phyloP scores from a whole-genome alignment of 805 yeast species.

The Kazachstania taianensis region DNA sequence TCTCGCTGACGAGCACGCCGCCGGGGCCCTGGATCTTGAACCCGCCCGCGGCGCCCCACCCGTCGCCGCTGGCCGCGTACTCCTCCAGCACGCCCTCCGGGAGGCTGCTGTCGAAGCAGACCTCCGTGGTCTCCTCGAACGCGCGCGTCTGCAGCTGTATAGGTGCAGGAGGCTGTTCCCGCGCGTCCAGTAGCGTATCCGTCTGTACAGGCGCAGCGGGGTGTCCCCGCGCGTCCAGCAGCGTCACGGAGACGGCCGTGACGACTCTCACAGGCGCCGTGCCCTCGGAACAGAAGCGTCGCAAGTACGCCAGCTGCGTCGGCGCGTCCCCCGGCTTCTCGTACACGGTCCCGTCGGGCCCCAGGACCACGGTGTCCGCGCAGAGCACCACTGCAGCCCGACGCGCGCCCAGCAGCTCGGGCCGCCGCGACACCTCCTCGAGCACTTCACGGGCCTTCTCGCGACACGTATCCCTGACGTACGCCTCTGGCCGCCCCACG shows the following conservation, averaged over 20 bases:
- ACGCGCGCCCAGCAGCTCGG: conserved; percentile 4
- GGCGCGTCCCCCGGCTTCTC: conserved; percentile 68
- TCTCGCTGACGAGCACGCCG: conserved; percentile 46
- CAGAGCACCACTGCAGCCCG: conserved; percentile 34
- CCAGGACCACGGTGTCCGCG: conserved; percentile 71
- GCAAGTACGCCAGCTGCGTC: conserved; percentile 42
- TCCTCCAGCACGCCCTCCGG: conserved; percentile 46
- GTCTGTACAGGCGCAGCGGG: background rate
- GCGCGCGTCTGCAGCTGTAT: conserved; percentile 10
- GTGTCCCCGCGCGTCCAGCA: too few species aligned
- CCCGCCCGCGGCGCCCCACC: conserved; percentile 82
- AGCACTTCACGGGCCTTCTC: conserved; percentile 60
- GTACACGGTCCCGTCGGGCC: conserved; percentile 46
- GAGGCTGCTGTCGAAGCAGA: conserved; percentile 34
- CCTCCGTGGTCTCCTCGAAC: conserved; percentile 33
- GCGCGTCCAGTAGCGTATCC: background rate
- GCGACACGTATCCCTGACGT: conserved; percentile 61
- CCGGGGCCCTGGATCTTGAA: conserved; percentile 74
- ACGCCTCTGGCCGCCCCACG: conserved; percentile 26
- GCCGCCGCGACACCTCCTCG: conserved; percentile 23
- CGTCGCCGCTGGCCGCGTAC: conserved; percentile 68
- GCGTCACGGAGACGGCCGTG: conserved; percentile 42
- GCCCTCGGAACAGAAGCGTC: conserved; percentile 35
- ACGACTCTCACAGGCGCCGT: conserved; percentile 39
- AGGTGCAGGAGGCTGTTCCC: too few species aligned